Conservation (phyloP, 805 yeast genomes). For the Candida morakotiae region DNA sequence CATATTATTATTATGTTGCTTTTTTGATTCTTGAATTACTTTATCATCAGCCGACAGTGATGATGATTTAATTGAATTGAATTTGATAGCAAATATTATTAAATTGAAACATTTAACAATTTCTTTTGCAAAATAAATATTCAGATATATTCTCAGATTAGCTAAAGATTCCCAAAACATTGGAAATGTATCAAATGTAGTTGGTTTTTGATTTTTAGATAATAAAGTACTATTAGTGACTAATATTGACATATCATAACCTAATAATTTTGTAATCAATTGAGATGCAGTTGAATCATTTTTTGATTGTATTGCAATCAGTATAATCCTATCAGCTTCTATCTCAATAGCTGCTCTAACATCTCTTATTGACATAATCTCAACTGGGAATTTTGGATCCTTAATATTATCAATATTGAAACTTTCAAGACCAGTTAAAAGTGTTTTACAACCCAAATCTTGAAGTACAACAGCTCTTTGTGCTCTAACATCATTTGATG, state of each 20-base stretch:
- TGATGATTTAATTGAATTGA: conserved; percentile 18
- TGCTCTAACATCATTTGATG: conserved; percentile 1
- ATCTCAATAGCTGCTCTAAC: conserved; percentile 46
- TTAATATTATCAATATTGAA: conserved; percentile 7
- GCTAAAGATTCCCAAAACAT: conserved; percentile 21
- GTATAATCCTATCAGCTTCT: conserved; percentile 29
- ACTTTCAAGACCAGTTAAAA: conserved; percentile 1
- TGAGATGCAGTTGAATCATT: conserved; percentile 19
- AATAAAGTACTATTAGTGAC: conserved; percentile 23
- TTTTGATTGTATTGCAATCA: conserved; percentile 15
- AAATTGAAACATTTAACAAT: conserved; percentile 14
- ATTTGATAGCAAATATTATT: conserved; percentile 10
- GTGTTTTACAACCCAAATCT: conserved; percentile 5
- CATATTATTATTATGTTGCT: conserved; percentile 29
- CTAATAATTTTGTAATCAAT: conserved; percentile 37
- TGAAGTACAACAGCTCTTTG: conserved; percentile 2
- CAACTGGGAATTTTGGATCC: conserved; percentile 25
- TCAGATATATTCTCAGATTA: conserved; percentile 7
- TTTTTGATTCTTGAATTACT: conserved; percentile 19
- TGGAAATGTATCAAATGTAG: conserved; percentile 30
- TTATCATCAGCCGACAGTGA: conserved; percentile 11
- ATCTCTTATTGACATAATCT: conserved; percentile 41
- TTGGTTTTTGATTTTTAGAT: conserved; percentile 16
- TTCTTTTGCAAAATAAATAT: conserved; percentile 9
- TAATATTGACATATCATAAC: conserved; percentile 43